Evolutionary conservation across 441 rosid species (phyloP).

Genomic region (Kokia cookei): DNA sequence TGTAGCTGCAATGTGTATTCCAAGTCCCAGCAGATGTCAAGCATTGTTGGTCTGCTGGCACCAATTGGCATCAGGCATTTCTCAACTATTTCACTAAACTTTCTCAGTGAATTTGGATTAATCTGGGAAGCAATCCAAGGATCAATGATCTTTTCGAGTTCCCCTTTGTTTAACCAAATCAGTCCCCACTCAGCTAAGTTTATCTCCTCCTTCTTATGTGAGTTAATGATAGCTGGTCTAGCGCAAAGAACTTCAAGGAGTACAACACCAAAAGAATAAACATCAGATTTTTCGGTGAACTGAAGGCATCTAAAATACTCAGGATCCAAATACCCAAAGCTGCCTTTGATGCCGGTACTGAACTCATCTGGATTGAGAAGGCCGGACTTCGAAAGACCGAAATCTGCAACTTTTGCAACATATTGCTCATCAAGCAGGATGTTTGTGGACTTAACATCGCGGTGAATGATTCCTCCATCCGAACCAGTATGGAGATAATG

Average conservation of each 20-base stretch:
- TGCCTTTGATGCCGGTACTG: constrained; percentile 10
- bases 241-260: constrained; percentile 26
- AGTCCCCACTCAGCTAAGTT: constrained; percentile 55
- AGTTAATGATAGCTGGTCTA: constrained; percentile 22
- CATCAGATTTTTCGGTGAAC: constrained; percentile 21
- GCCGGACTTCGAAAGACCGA: constrained; percentile 46
- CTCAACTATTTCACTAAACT: constrained; percentile 37
- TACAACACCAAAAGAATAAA: constrained; percentile 16
- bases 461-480: constrained; percentile 38
- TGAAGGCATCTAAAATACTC: constrained; percentile 9
- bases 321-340: constrained; percentile 13
- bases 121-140: constrained; percentile 25
- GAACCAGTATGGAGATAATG: constrained; percentile 45
- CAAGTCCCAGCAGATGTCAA: constrained; percentile 40
- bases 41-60: constrained; percentile 39
- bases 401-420: constrained; percentile 44
- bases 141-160: constrained; percentile 34
- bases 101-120: constrained; percentile 31
- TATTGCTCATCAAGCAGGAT: constrained; percentile 34
- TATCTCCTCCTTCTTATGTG: constrained; percentile 15
- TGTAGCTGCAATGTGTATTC: constrained; percentile 35
- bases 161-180: constrained; percentile 25
- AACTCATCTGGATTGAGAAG: constrained; percentile 13
- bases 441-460: constrained; percentile 50
- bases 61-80: constrained; percentile 35